Evolutionary conservation across 139 green algal species (phyloP), one percentile per base, ranked within the genome.

Genomic region (Nannochloris sp.): DNA sequence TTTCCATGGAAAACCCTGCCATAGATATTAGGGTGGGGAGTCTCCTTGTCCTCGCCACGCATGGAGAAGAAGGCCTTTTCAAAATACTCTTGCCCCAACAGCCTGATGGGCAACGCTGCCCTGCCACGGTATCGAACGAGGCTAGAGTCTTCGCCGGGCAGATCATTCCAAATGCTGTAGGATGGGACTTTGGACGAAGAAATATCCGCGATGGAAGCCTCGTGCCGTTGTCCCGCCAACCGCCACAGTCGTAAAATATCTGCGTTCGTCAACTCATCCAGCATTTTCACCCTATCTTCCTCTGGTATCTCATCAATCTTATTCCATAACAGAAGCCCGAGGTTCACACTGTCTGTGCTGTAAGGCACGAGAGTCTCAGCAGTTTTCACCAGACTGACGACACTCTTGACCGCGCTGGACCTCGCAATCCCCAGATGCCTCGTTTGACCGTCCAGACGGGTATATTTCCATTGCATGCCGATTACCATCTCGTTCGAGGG

Each of bases 221-320:
- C 40, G 37, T 72, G 76, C 16, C 68, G 63, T 57, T 66, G 43
- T 16, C 54, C 71, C 4, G 67, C 46, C 3, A 63, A 31, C 50
- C 59, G 57, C 71, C 71, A 78, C 40, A 78, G 55, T 43, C 53
- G 43, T 44, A 43, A 18, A 21, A 78, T 78, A 60, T 67, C 60
- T 19, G 59, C 70, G 58, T 59, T 44, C 3, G 16, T 67, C 8
- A 68, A 57, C 5, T 27, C 19, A 29, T 27, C 23, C 21, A 58
- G 50, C 15, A 58, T 58, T 31, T 58, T 15, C 15, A 21, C 18
- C 1, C 50, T 58, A 9, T 58, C 19, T 31, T 27, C n/a, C 19
- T 10, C 14, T 29, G 50, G 19, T 31, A 58, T 27, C 15, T 29
- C 21, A 14, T 58, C 18, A 15, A 58, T 36, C 15, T 29, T 15